These are phyloP conservation scores for Pythium brassicae DNA, from an alignment of 352 stramenopile genomes.

Conservation along the genomic window DNA sequence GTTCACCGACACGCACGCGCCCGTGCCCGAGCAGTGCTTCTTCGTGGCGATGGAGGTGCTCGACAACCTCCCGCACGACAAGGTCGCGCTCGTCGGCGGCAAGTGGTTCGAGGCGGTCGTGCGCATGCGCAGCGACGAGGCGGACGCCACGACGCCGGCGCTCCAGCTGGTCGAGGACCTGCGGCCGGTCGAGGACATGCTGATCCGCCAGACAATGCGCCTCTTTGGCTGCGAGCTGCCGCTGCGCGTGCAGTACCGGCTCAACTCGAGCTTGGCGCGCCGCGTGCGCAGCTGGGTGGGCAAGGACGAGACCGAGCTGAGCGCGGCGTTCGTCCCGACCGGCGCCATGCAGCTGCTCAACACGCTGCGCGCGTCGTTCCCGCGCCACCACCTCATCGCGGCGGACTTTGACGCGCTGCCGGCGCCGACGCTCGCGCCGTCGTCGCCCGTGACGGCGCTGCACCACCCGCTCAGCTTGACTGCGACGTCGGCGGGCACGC, in stretches of 20 bases:
- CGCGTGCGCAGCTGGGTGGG: slow-evolving; percentile 46
- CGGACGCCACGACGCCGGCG: background rate
- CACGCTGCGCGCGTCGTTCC: slow-evolving; percentile 70
- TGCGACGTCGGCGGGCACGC: slow-evolving; percentile 54
- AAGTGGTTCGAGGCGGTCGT: slow-evolving; percentile 79
- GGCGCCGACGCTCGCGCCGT: slow-evolving; percentile 51
- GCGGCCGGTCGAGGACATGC: slow-evolving; percentile 54
- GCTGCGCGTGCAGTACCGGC: slow-evolving; percentile 52
- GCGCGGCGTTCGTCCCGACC: slow-evolving; percentile 85
- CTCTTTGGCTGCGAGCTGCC: slow-evolving; percentile 74
- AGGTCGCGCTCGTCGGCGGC: slow-evolving; percentile 68
- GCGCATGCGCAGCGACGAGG: slow-evolving; percentile 19
- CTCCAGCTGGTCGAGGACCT: slow-evolving; percentile 37
- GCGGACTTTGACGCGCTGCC: slow-evolving; percentile 88
- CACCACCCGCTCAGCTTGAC: slow-evolving; percentile 64
- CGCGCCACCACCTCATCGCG: slow-evolving; percentile 82
- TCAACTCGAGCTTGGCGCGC: slow-evolving; percentile 50
- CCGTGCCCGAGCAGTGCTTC: slow-evolving; percentile 57
- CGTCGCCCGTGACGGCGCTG: slow-evolving; percentile 44
- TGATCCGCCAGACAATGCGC: slow-evolving; percentile 71
- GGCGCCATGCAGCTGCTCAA: slow-evolving; percentile 86
- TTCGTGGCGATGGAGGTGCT: slow-evolving; percentile 88
- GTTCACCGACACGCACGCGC: slow-evolving; percentile 52
- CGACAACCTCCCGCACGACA: slow-evolving; percentile 91
- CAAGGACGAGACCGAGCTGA: slow-evolving; percentile 40